Evolutionary conservation across 106 monocot genomes (phyloP), one percentile per base, ranked within the genome.

Genomic region (Platanthera guangdongensis): DNA sequence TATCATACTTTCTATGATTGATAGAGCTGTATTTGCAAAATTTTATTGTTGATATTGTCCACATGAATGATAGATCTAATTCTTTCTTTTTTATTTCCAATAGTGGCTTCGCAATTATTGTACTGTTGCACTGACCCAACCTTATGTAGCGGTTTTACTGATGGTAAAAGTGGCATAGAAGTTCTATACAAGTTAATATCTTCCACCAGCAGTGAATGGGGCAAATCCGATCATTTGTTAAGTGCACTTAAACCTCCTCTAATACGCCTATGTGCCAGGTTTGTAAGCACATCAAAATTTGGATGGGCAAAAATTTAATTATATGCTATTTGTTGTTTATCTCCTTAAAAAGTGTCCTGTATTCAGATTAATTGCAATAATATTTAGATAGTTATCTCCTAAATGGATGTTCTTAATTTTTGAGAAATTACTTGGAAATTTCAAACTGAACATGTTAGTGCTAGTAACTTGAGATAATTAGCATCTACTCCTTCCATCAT

Each of bases 231-330:
- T 73, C 48, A 67, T 6, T 73, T 94, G 52, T 73, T 80, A 73
- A 47, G 84, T 73, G 81, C 77, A 70, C 80, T 94, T 54, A 84
- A 80, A 76, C 78, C 79, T 71, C 82, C 84, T 80, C 82, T 90
- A 9, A 86, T 88, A 87, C 89, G 93, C 57, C 83, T 93, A 63
- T 93, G 93, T 84, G 86, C 86, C 55, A 93, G 93, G 93, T 90
- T 80, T 74, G 65, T 73, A 22, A 30, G 32, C 60, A 28, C 25
- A 51, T 46, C 15, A 8, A 45, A 69, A 53, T 16, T 9, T 77
- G n/a, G 3, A 51, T 14, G 8, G 25, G 6, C 14, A 6, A 49
- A 25, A 3, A 15, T 25, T 64, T 63, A 3, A 49, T 28, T 64
- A 9, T 65, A 49, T 50, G 5, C 21, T 50, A 65, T 77, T 64